Base-by-base conservation (phyloP, 148 eudicot genomes). In the Dysphania ambrosioides region DNA sequence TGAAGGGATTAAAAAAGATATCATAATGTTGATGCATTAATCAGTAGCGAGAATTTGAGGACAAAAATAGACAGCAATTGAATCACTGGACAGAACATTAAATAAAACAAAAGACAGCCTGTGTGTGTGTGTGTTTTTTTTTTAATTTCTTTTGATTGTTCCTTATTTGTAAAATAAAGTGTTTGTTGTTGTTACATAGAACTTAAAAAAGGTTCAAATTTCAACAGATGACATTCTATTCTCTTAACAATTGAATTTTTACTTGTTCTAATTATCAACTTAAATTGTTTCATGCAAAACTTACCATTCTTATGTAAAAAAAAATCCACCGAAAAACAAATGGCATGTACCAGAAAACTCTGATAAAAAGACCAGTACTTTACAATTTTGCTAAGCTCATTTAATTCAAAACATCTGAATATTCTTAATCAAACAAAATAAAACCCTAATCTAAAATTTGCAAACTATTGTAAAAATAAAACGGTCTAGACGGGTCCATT, bases 81-180 rank as follows among this genome's bases (percentile, higher is more conserved):
- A 55, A 81, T 81, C 75, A 78, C 51, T 78, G 72, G 75, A 78
- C 78, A 81, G 81, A 78, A 73, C 75, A 73, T 77, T 77, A 77
- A 78, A 81, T 69, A 77, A 76, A 80, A 71, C 78, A 81, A 82
- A 82, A 77, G 79, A 71, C 73, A 82, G 78, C 77, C 83, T 80
- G 83, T 80, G n/a, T n/a, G n/a, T n/a, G n/a, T n/a, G n/a, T n/a
- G n/a, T n/a, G n/a, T n/a, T n/a, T n/a, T n/a, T n/a, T n/a, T n/a
- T n/a, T n/a, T n/a, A n/a, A n/a, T n/a, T n/a, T n/a, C n/a, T 80
- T 80, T 66, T 76, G 57, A 80, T 76, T 80, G 79, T 72, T 80
- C 73, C 68, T 72, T 71, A 51, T 70, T 65, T 62, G 66, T 31
- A n/a, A 26, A 19, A 5, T 34, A 47, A 40, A 67, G 73, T 75